Evolutionary conservation across 805 yeast genomes (phyloP).

Genomic region (Kurtzmaniella fragi): DNA sequence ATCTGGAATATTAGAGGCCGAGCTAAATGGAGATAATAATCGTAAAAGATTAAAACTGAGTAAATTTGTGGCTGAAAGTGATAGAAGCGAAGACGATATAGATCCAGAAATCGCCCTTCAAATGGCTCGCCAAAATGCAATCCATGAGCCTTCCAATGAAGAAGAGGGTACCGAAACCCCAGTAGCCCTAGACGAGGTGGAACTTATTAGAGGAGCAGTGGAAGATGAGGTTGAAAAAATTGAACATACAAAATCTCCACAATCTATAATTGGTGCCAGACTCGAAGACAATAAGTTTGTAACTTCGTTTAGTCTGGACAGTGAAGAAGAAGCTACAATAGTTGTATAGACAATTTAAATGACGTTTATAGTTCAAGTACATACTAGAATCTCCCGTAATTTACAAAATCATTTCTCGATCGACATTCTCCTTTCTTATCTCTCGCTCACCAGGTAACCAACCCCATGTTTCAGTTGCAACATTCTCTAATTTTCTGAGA

Average conservation of each 20-base stretch:
- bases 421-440: neutral
- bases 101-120: neutral
- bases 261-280: neutral
- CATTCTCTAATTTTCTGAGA: too few relatives aligned
- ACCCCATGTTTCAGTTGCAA: too few relatives aligned
- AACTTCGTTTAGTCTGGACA: constrained; percentile 2
- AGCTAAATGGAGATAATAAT: neutral
- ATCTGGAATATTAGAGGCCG: neutral
- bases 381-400: too few relatives aligned
- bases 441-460: too few relatives aligned
- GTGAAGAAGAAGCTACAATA: constrained; percentile 1
- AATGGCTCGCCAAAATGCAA: neutral
- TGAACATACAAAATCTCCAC: constrained; percentile 1
- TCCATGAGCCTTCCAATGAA: too few relatives aligned
- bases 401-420: too few relatives aligned
- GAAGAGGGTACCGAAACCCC: too few relatives aligned
- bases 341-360: neutral
- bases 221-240: neutral
- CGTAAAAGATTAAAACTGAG: constrained; percentile 5
- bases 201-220: too few relatives aligned
- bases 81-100: constrained; percentile 1
- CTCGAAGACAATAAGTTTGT: constrained; percentile 1
- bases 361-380: too few relatives aligned
- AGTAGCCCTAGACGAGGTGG: too few relatives aligned
- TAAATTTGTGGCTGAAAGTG: constrained; percentile 4